Evolutionary conservation across 495 filamentous ascomycete genomes (phyloP).

Genomic region (Lasiosphaeriaceae sp.): DNA sequence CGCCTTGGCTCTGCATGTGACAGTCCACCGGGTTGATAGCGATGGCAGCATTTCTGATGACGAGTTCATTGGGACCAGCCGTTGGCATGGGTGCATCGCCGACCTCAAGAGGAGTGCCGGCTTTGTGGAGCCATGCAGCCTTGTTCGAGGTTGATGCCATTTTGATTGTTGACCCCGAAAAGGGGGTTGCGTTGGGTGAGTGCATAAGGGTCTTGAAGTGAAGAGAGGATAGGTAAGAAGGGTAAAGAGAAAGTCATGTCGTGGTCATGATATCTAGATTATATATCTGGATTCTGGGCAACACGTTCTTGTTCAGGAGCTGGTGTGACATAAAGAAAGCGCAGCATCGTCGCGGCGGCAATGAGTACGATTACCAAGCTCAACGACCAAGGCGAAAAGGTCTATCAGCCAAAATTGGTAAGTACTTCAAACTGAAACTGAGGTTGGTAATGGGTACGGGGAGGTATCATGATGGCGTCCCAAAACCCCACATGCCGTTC

Average conservation of each 20-base stretch:
- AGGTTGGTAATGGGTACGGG: no score
- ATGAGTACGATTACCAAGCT: not conserved
- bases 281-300: not conserved
- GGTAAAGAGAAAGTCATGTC: not conserved
- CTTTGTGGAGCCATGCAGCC: slow-evolving; percentile 13
- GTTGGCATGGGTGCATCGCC: slow-evolving; percentile 7
- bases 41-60: slow-evolving; percentile 27
- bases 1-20: slow-evolving; percentile 27
- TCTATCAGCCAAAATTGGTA: no score
- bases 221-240: not conserved
- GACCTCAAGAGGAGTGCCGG: slow-evolving; percentile 12
- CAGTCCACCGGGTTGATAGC: slow-evolving; percentile 44
- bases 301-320: not conserved
- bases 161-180: no score
- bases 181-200: not conserved
- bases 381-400: no score
- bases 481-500: slow-evolving; percentile 5
- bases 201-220: not conserved
- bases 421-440: no score
- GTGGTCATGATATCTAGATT: not conserved
- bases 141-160: slow-evolving; percentile 7
- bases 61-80: slow-evolving; percentile 15
- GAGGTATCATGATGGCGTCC: no score
- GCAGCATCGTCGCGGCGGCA: no score
- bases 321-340: no score